Evolutionary conservation across 1,139 yeast genomes (phyloP).

Genomic region (Pichia norvegensis): DNA sequence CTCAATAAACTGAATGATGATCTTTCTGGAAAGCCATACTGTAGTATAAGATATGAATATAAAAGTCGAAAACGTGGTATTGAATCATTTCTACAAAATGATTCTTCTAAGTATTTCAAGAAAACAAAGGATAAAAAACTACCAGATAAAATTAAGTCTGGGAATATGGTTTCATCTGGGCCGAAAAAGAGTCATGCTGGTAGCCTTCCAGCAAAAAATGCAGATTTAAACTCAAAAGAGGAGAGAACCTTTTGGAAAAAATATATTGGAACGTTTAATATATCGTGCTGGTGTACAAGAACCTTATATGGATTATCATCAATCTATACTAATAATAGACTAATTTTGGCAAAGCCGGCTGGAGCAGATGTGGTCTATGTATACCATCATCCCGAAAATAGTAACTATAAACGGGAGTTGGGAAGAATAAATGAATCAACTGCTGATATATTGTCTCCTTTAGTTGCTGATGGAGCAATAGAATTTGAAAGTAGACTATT

Average conservation of each 20-base stretch:
- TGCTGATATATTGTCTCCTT: constrained; percentile 61
- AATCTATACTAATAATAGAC: constrained; percentile 39
- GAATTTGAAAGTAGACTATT: constrained; percentile 52
- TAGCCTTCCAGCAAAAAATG: neutral
- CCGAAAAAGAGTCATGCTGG: neutral
- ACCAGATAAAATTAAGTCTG: neutral
- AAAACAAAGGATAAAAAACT: neutral
- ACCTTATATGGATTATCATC: constrained; percentile 46
- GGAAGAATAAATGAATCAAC: constrained; percentile 72
- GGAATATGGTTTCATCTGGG: neutral
- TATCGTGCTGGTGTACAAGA: constrained; percentile 79
- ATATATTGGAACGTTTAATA: constrained; percentile 63
- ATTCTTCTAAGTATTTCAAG: constrained; percentile 2
- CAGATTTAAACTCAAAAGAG: neutral
- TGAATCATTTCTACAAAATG: constrained; percentile 1
- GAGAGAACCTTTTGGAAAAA: constrained; percentile 14
- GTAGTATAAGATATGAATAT: constrained; percentile 6
- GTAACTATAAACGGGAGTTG: constrained; percentile 41
- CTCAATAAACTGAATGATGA: neutral
- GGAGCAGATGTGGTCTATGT: constrained; percentile 25
- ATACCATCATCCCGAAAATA: constrained; percentile 14
- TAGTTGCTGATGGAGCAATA: constrained; percentile 51
- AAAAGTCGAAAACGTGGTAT: constrained; percentile 8
- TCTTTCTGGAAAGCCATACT: neutral
- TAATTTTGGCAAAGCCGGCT: constrained; percentile 25